phyloP scores from a whole-genome alignment of 2,329 filamentous ascomycete species.

The Pestalotiopsis sp. region DNA sequence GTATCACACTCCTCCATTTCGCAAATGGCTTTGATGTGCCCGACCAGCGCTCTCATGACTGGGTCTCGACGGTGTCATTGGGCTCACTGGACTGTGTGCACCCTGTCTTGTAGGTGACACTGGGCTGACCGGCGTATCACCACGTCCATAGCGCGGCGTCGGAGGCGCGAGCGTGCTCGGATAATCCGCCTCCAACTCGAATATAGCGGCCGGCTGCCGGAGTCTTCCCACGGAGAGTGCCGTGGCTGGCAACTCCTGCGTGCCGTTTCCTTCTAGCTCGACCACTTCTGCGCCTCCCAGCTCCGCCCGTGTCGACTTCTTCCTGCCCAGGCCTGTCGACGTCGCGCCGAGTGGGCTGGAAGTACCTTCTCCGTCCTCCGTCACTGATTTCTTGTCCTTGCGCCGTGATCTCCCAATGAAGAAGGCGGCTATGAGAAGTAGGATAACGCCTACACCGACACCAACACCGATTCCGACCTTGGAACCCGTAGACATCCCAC shows the following conservation, averaged over 20 bases:
- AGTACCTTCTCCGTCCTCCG: background rate
- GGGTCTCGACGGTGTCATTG: background rate
- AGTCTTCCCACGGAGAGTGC: background rate
- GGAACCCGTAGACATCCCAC: background rate
- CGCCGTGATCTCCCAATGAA: background rate
- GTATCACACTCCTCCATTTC: background rate
- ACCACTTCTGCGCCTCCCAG: background rate
- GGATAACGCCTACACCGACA: background rate
- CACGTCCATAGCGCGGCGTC: background rate
- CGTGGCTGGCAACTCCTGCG: conserved; percentile 6
- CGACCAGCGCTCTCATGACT: background rate
- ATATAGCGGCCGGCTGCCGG: conserved; percentile 9
- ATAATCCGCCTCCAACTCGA: conserved; percentile 7
- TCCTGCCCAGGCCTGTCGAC: background rate
- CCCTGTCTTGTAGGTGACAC: background rate
- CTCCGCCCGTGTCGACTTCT: background rate
- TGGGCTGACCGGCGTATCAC: conserved; percentile 6
- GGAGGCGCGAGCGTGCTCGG: background rate
- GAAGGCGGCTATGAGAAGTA: conserved; percentile 2
- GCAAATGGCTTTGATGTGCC: background rate
- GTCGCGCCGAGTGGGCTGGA: background rate
- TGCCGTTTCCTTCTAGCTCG: background rate
- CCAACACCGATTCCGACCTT: conserved; percentile 12
- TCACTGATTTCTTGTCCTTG: background rate
- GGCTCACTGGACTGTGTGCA: background rate